Evolutionary conservation across 352 stramenopile species (phyloP).

Genomic region (Thalassiosira delicatula): DNA sequence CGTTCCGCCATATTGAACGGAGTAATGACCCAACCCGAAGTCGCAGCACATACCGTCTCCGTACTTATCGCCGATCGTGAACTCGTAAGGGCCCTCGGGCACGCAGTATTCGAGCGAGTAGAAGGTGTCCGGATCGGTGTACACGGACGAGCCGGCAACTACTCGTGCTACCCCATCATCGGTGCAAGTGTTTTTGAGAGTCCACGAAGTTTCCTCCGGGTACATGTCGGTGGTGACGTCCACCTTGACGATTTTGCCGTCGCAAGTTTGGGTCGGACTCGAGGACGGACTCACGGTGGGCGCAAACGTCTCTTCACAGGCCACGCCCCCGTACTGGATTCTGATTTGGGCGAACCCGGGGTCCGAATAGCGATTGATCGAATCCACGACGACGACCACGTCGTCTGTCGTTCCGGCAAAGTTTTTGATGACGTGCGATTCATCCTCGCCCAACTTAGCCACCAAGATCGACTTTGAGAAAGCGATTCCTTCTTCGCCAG

Average conservation of each 20-base stretch:
- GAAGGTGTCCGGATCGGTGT: not conserved
- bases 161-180: not conserved
- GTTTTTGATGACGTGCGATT: not conserved
- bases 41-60: not conserved
- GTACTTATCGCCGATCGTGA: not conserved
- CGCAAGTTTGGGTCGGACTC: not conserved
- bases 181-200: not conserved
- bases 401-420: not conserved
- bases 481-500: not conserved
- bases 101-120: not conserved
- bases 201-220: not conserved
- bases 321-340: not conserved
- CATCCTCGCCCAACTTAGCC: constrained; percentile 15
- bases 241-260: not conserved
- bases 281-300: not conserved
- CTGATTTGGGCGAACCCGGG: not conserved
- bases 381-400: not conserved
- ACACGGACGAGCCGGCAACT: not conserved
- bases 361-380: not conserved
- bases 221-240: not conserved
- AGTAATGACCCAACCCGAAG: too few species aligned
- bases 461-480: constrained; percentile 28
- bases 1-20: too few species aligned
- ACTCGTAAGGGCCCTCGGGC: not conserved
- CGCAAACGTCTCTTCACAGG: not conserved